These are phyloP conservation scores for Voacanga thouarsii DNA, from an alignment of 257 asterid species.

Conservation along the genomic window DNA sequence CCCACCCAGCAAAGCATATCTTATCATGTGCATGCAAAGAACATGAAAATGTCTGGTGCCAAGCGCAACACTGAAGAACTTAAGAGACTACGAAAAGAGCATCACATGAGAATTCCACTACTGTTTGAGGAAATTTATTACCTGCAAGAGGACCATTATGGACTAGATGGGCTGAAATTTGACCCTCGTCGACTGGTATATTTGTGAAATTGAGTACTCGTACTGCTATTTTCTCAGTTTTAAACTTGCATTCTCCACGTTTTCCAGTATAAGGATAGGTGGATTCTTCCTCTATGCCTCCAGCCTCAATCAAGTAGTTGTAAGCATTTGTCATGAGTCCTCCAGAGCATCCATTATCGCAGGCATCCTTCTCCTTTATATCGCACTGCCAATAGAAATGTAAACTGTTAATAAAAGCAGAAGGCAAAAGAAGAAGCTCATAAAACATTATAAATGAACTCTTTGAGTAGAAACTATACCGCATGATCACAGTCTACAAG, in stretches of 20 bases:
- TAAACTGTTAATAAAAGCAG: not conserved
- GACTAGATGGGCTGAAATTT: constrained; percentile 69
- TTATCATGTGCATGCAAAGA: too few species aligned
- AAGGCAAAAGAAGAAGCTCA: not conserved
- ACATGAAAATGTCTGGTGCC: too few species aligned
- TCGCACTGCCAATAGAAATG: constrained; percentile 43
- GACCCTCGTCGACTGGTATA: constrained; percentile 51
- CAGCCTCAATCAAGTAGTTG: constrained; percentile 63
- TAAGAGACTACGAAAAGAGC: too few species aligned
- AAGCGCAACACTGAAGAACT: too few species aligned
- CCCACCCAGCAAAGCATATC: too few species aligned
- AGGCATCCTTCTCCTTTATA: constrained; percentile 35
- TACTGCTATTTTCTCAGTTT: constrained; percentile 46
- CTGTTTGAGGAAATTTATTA: not conserved
- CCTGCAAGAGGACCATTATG: constrained; percentile 80
- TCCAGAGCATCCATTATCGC: constrained; percentile 73
- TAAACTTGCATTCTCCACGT: constrained; percentile 60
- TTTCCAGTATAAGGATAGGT: constrained; percentile 71
- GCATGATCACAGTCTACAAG: constrained; percentile 81
- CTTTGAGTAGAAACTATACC: constrained; percentile 26
- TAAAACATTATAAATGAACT: not conserved
- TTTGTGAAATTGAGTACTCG: constrained; percentile 51
- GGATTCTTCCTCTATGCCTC: constrained; percentile 68
- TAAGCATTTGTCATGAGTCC: constrained; percentile 91
- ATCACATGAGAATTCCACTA: too few species aligned